Percentiles rank a stretch among this genome's conserved stretches.
phyloP scores from a whole-genome alignment of 208 protist species.

The Leishmania martiniquensis region DNA sequence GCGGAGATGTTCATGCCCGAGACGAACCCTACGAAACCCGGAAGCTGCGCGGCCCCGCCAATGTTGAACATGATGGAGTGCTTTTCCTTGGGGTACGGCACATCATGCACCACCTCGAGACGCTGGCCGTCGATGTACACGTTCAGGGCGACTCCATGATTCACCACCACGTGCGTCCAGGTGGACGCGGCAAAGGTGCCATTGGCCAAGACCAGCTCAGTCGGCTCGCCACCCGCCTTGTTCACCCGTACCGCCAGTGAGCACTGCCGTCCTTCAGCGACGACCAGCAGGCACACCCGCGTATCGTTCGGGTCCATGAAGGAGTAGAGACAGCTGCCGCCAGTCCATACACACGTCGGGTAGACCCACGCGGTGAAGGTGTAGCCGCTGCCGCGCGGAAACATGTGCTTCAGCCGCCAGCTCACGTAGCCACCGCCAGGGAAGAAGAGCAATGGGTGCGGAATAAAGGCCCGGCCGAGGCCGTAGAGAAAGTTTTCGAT shows the following conservation, averaged over 20 bases:
- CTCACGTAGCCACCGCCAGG: constrained; percentile 65
- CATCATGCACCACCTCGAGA: constrained; percentile 35
- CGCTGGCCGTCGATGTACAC: constrained; percentile 78
- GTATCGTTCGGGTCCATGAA: constrained; percentile 51
- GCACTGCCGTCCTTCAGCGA: constrained; percentile 76
- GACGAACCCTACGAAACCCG: constrained; percentile 75
- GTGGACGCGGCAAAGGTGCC: constrained; percentile 54
- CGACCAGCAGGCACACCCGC: constrained; percentile 50
- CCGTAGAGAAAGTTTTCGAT: constrained; percentile 78
- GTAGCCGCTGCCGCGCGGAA: constrained; percentile 56
- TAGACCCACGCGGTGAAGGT: constrained; percentile 81
- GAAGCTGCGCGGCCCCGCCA: constrained; percentile 48
- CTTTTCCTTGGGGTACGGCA: constrained; percentile 68
- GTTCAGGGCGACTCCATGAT: constrained; percentile 56
- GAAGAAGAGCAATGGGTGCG: constrained; percentile 63
- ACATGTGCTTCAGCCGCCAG: constrained; percentile 43
- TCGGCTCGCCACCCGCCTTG: constrained; percentile 27
- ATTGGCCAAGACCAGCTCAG: constrained; percentile 43
- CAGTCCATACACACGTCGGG: constrained; percentile 76
- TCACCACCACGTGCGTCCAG: constrained; percentile 85
- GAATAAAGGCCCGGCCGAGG: constrained; percentile 44
- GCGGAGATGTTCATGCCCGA: constrained; percentile 77
- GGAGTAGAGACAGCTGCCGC: constrained; percentile 80
- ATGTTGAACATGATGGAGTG: constrained; percentile 64
- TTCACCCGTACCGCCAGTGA: constrained; percentile 57